Base-by-base conservation (phyloP, 169 alveolate species). In the Amoebophrya sp. region DNA sequence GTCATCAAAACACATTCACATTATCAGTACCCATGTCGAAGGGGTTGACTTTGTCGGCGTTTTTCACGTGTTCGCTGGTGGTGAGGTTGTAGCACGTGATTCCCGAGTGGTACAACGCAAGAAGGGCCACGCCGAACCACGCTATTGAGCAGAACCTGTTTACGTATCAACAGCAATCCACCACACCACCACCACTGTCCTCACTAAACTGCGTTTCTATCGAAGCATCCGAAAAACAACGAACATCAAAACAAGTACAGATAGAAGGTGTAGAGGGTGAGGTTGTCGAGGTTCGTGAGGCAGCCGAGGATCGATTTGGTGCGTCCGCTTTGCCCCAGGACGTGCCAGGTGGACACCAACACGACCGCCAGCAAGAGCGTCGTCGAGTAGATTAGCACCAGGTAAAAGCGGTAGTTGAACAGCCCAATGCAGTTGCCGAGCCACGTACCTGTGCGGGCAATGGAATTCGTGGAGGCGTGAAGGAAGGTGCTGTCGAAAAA, bases 41-140 rank as follows among this genome's bases (percentile, higher is more conserved):
- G 38, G 90, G 90, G 23, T 88, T 88, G 70, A 88, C 58, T 58
- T 58, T 88, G 43, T 88, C 45, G 20, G 26, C 45, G 26, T 58
- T 45, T 41, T 88, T 88, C 70, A 88, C 45, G 70, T 88, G 90
- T 41, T 88, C 90, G 69, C 39, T 42, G 90, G 90, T 88, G 26
- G 90, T 41, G 16, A 88, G 90, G 41, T 88, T 88, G 41, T 88
- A 58, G 16, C 39, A 34, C 23, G 78, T 42, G 70, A 88, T 88
- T 40, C 58, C 45, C 29, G 34, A 34, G 41, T 88, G 90, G 50
- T 88, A 88, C 70, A 88, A 23, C 29, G 78, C 78, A 2, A 58
- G 23, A 10, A 58, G 78, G 78, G 34, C 78, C 4, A 58, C 78
- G 4, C 78, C 78, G 78, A 13, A 58, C 78, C 78, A 58, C 78